Evolutionary conservation across 306 rosid species (phyloP).

Genomic region (Pueraria montana): DNA sequence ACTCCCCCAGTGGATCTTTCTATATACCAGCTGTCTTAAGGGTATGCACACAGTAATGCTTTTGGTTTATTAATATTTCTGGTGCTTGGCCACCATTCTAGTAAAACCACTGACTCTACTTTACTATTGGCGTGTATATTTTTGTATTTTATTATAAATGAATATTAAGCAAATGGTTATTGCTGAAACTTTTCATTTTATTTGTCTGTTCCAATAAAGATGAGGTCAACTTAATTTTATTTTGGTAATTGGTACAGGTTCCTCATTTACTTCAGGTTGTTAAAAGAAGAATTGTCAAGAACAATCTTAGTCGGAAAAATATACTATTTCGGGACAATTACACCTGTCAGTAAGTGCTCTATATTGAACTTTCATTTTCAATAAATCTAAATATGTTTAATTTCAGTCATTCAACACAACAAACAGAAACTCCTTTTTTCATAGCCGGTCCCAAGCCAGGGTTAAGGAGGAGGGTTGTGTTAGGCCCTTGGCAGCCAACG

Average conservation of each 20-base stretch:
- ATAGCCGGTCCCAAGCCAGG: background rate
- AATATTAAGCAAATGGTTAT: constrained; percentile 18
- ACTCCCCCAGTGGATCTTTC: constrained; percentile 87
- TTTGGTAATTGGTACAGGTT: constrained; percentile 64
- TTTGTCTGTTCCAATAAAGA: constrained; percentile 35
- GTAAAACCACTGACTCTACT: constrained; percentile 4
- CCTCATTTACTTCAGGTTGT: constrained; percentile 93
- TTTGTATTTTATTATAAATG: constrained; percentile 25
- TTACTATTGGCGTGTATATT: constrained; percentile 12
- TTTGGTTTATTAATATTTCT: constrained; percentile 32
- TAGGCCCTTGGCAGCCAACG: background rate
- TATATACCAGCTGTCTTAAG: constrained; percentile 95
- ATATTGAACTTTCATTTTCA: constrained; percentile 20
- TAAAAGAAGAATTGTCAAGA: constrained; percentile 80
- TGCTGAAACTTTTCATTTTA: constrained; percentile 20
- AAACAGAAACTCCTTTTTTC: background rate
- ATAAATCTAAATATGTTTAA: constrained; percentile 34
- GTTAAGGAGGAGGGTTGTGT: background rate
- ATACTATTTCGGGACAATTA: constrained; percentile 84
- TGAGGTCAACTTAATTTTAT: constrained; percentile 48
- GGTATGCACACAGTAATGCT: constrained; percentile 60
- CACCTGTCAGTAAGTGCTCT: constrained; percentile 86
- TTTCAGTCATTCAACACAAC: constrained; percentile 25
- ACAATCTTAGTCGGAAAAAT: constrained; percentile 86
- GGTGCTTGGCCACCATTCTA: constrained; percentile 14